phyloP scores from a whole-genome alignment of 495 filamentous ascomycete genomes.

The Talaromyces wortmannii region DNA sequence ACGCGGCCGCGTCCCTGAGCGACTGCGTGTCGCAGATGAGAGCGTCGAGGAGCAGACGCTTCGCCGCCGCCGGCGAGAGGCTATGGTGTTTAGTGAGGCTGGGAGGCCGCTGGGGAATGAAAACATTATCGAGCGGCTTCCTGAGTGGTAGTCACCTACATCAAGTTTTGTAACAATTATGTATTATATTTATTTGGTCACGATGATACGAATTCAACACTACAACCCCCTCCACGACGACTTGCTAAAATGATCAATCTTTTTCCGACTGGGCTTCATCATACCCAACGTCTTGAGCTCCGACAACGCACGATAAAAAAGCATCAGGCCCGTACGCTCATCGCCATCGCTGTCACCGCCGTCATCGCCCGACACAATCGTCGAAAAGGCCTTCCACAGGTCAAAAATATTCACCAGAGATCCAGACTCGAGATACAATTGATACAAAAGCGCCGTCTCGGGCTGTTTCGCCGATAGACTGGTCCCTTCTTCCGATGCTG shows the following conservation, averaged over 20 bases:
- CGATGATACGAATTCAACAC: background rate
- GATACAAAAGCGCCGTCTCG: conserved; percentile 76
- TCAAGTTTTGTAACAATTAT: background rate
- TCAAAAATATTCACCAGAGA: conserved; percentile 82
- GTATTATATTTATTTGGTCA: background rate
- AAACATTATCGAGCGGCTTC: conserved; percentile 42
- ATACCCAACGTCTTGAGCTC: conserved; percentile 82
- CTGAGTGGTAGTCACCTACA: background rate
- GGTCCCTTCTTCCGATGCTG: conserved; percentile 16
- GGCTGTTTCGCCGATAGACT: conserved; percentile 60
- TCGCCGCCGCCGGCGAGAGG: conserved; percentile 43
- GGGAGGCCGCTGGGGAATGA: conserved; percentile 38
- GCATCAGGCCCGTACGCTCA: conserved; percentile 48
- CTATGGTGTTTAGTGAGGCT: conserved; percentile 47
- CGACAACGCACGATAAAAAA: conserved; percentile 77
- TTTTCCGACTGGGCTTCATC: conserved; percentile 84
- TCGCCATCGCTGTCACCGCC: conserved; percentile 52
- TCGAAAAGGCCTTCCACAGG: conserved; percentile 81
- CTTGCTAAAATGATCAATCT: conserved; percentile 85
- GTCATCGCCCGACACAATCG: conserved; percentile 40
- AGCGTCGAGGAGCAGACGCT: conserved; percentile 43
- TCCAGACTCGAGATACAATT: conserved; percentile 86
- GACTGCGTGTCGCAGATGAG: conserved; percentile 31
- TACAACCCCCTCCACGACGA: conserved; percentile 63
- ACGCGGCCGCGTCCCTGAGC: conserved; percentile 16